Conservation (phyloP, 306 rosid species). For the Castanopsis chinensis region DNA sequence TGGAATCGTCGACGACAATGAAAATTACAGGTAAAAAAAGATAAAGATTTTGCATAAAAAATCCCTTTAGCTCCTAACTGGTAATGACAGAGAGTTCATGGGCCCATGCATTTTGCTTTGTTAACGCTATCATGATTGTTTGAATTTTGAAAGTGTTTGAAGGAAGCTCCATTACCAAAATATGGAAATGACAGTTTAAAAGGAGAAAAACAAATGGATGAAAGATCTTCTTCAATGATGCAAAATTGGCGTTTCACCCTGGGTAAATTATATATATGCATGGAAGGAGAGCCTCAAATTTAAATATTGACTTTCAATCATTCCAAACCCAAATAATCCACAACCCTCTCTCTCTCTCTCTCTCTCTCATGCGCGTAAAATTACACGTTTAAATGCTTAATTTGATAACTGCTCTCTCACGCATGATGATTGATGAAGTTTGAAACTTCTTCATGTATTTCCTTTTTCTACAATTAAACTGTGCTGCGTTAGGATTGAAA, state of each 20-base stretch:
- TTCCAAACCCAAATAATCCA: constrained; percentile 24
- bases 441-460: too few species aligned
- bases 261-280: not conserved
- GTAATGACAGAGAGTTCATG: not conserved
- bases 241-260: constrained; percentile 7
- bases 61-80: too few species aligned
- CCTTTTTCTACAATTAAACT: too few species aligned
- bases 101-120: not conserved
- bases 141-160: constrained; percentile 26
- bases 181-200: constrained; percentile 29
- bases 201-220: constrained; percentile 16
- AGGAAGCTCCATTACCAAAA: constrained; percentile 10
- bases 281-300: constrained; percentile 39
- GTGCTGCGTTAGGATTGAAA: too few species aligned
- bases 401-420: constrained; percentile 20
- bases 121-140: not conserved
- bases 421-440: not conserved
- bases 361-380: not conserved
- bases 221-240: constrained; percentile 31
- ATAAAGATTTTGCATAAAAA: not conserved
- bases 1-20: too few species aligned
- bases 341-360: not conserved
- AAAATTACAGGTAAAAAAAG: too few species aligned
- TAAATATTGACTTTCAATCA: constrained; percentile 19
- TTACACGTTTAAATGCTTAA: constrained; percentile 1